Conservation (phyloP, 306 rosid genomes). For the Calophaca sinica region DNA sequence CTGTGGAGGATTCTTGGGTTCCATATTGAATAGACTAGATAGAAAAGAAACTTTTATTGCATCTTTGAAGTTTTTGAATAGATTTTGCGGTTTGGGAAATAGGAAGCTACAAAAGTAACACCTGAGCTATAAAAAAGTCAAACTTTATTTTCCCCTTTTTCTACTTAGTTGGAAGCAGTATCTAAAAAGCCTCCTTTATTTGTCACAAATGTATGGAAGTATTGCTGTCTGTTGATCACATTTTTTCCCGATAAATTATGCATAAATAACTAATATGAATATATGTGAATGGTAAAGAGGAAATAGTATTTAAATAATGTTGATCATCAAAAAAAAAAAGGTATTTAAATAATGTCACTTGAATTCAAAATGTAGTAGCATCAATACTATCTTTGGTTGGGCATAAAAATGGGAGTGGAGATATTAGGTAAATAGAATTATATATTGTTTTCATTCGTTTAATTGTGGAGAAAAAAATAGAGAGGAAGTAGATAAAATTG, state of each 20-base stretch:
- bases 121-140: slow-evolving; percentile 38
- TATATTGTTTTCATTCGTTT: too few species aligned
- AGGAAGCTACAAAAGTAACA: neutral
- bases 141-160: slow-evolving; percentile 25
- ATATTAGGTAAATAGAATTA: neutral
- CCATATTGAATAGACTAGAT: slow-evolving; percentile 27
- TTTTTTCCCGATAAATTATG: slow-evolving; percentile 1
- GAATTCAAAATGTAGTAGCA: slow-evolving; percentile 23
- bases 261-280: slow-evolving; percentile 1
- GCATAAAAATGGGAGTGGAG: neutral
- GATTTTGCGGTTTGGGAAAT: neutral
- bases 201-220: slow-evolving; percentile 31
- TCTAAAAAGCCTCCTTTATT: slow-evolving; percentile 37
- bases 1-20: slow-evolving; percentile 35
- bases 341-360: neutral
- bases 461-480: too few species aligned
- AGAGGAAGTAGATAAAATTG: too few species aligned
- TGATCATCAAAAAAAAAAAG: too few species aligned
- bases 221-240: slow-evolving; percentile 22
- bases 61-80: slow-evolving; percentile 10
- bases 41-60: neutral
- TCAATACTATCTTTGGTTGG: neutral
- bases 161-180: slow-evolving; percentile 29
- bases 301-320: neutral
- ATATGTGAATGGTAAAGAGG: neutral